Evolutionary conservation across 768 basidiomycete species (phyloP).

Genomic region (Phaffia australis): DNA sequence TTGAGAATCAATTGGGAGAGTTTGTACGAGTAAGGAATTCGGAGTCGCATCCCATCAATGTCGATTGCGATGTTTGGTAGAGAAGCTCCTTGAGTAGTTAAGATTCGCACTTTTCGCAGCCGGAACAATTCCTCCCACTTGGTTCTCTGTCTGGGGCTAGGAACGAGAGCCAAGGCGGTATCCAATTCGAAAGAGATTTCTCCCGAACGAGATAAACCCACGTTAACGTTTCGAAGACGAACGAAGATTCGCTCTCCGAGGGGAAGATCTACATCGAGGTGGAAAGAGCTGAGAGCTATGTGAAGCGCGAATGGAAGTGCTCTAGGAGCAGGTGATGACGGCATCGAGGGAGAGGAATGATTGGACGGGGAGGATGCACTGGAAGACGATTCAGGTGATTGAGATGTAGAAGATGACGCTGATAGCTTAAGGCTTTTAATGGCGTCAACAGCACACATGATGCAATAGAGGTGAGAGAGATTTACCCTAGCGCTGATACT

Average conservation of each 20-base stretch:
- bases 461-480: conserved; percentile 56
- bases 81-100: conserved; percentile 35
- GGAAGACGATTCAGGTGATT: conserved; percentile 31
- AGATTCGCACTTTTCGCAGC: conserved; percentile 48
- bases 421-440: conserved; percentile 41
- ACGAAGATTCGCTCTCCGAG: conserved; percentile 38
- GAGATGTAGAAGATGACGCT: conserved; percentile 10
- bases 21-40: conserved; percentile 67
- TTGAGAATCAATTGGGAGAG: conserved; percentile 67
- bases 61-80: conserved; percentile 43
- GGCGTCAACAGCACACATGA: conserved; percentile 53
- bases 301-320: conserved; percentile 18
- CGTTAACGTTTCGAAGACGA: conserved; percentile 27
- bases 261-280: conserved; percentile 36
- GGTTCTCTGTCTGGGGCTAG: conserved; percentile 39
- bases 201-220: conserved; percentile 25
- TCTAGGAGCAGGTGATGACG: background rate
- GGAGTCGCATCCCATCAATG: conserved; percentile 58
- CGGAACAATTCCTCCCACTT: conserved; percentile 64
- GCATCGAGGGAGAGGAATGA: conserved; percentile 34
- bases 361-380: conserved; percentile 28
- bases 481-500: conserved; percentile 35
- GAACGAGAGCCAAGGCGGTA: conserved; percentile 46
- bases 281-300: conserved; percentile 28
- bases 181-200: conserved; percentile 41